phyloP scores from a whole-genome alignment of 176 grass and related monocot species.

The Oropetium thomaeum region DNA sequence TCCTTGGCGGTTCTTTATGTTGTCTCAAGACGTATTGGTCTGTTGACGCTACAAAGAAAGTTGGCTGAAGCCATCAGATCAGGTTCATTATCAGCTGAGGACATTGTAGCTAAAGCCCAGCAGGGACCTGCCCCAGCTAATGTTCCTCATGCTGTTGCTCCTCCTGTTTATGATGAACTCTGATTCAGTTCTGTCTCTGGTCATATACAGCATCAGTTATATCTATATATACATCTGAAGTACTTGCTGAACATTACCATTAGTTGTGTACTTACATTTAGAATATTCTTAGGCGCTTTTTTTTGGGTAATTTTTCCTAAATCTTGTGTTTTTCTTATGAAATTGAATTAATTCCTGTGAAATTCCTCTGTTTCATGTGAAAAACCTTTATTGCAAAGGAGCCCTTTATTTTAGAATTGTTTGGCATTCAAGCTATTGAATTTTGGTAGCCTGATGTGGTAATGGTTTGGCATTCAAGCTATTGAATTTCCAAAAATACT shows the following conservation, averaged over 20 bases:
- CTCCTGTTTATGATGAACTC: slow-evolving; percentile 53
- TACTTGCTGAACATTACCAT: not conserved
- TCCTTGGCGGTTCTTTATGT: slow-evolving; percentile 59
- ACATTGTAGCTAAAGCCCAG: slow-evolving; percentile 35
- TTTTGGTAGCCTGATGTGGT: too few relatives aligned
- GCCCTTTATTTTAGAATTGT: not conserved
- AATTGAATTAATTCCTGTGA: too few relatives aligned
- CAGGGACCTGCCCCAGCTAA: slow-evolving; percentile 19
- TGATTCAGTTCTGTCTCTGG: slow-evolving; percentile 21
- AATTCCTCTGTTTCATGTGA: too few relatives aligned
- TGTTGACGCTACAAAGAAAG: slow-evolving; percentile 81
- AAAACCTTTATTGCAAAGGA: too few relatives aligned
- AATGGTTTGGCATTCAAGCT: too few relatives aligned
- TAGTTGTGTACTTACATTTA: not conserved
- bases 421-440: not conserved
- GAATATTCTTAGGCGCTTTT: too few relatives aligned
- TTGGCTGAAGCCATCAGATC: slow-evolving; percentile 70
- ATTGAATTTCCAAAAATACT: too few relatives aligned
- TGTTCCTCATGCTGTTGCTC: not conserved
- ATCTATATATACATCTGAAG: not conserved
- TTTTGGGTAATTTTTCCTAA: too few relatives aligned
- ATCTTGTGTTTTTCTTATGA: too few relatives aligned
- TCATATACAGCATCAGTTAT: too few relatives aligned
- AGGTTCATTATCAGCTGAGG: slow-evolving; percentile 53
- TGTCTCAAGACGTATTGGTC: slow-evolving; percentile 61